Evolutionary conservation across 257 asterid genomes (phyloP), one percentile per base, ranked within the genome.

Genomic region (Phtheirospermum japonicum): DNA sequence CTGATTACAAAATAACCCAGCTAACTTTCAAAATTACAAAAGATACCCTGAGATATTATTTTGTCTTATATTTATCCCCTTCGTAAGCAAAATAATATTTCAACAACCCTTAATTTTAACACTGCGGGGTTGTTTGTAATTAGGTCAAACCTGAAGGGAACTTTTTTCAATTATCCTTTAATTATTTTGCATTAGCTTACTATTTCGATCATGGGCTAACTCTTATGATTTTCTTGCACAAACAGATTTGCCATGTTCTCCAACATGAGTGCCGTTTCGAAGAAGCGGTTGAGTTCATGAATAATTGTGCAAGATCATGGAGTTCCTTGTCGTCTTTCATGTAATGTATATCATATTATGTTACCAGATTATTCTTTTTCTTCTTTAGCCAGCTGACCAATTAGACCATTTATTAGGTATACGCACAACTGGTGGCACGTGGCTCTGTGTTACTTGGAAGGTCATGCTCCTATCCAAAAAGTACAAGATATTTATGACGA

Each of bases 371-470:
- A 39, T 55, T 5, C 7, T 63, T 40, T 18, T 63, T 34, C 18
- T 33, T 32, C 57, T 50, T 20, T 50, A 20, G 57, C 32, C 8
- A n/a, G 14, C n/a, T 19, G 32, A 50, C 13, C 48, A 40, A 18
- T 14, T 5, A 42, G 14, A 4, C 42, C 46, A 12, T 71, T 73
- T 36, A 64, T 69, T 78, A 92, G 97, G 96, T 80, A 74, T 67
- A 92, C 97, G 43, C 97, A 92, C 78, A 92, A 92, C 75, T 92
- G 98, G 98, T 92, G 97, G 98, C 98, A 92, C 57, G 93, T 92
- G 65, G 95, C 97, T 30, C 80, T 92, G 18, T 92, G 97, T 74
- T 86, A 82, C 76, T 76, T 89, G 84, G 99, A 92, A 85, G 96
- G 88, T 43, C 76, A 79, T 61, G 88, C 91, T 28, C 77, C 91